phyloP scores from a whole-genome alignment of 2,329 filamentous ascomycete species.

The Westerdykella ornata region DNA sequence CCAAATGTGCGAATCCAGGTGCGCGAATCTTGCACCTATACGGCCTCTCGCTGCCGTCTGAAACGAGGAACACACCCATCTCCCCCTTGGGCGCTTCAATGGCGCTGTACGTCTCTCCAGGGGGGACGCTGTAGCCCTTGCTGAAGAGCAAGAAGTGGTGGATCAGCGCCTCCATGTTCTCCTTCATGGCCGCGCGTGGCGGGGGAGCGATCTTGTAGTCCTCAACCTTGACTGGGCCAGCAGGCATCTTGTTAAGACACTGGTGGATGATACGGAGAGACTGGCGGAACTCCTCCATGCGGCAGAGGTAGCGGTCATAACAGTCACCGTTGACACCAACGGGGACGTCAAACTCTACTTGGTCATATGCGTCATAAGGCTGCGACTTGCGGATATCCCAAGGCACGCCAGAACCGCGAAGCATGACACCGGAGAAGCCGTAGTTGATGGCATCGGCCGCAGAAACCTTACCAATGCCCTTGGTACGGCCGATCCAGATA shows the following conservation, averaged over 20 bases:
- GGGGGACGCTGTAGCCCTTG: conserved; percentile 95
- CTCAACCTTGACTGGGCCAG: conserved; percentile 88
- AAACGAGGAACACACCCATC: conserved; percentile 96
- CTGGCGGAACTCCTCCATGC: conserved; percentile 99
- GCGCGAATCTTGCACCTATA: conserved; percentile 97
- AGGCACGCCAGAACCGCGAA: conserved; percentile 89
- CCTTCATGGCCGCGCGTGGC: conserved; percentile 97
- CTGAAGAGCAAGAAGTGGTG: conserved; percentile 99
- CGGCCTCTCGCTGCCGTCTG: conserved; percentile 89
- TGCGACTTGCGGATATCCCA: conserved; percentile 96
- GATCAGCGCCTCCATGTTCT: conserved; percentile 99
- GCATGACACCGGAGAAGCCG: conserved; percentile 95
- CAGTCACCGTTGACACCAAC: conserved; percentile 96
- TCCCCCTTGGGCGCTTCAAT: conserved; percentile 99
- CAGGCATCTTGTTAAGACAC: conserved; percentile 97
- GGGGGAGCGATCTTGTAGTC: conserved; percentile 98
- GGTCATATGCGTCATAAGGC: conserved; percentile 94
- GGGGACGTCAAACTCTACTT: conserved; percentile 97
- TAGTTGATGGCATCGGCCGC: conserved; percentile 95
- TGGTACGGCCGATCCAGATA: conserved; percentile 93
- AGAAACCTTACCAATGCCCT: conserved; percentile 83
- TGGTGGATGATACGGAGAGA: conserved; percentile 97
- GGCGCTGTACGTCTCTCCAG: conserved; percentile 94
- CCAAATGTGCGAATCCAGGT: conserved; percentile 90
- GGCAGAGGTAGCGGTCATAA: conserved; percentile 97